Evolutionary conservation across 352 stramenopile species (phyloP), one percentile per base, ranked within the genome.

Genomic region (Phytophthora meadii): DNA sequence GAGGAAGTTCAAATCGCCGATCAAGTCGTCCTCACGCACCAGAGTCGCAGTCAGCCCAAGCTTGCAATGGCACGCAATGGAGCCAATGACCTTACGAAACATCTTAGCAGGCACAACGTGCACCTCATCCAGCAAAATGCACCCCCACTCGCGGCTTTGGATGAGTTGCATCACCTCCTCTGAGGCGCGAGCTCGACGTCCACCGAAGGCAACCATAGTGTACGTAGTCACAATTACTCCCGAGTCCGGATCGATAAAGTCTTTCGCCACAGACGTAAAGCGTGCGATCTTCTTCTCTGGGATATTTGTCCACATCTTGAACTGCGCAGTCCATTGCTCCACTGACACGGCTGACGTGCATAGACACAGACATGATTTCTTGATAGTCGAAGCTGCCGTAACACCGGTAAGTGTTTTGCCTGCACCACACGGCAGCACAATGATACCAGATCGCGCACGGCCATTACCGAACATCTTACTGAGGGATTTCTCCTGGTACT

Each of bases 391-490:
- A 6, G 96, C 95, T 0, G 97, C 98, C 0, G 97, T 99, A 32
- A 99, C 97, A 15, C 97, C 72, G 5, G 87, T 93, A 14, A 92
- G 78, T 28, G 85, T 93, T 58, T 92, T 93, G 19, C 84, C 84
- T 40, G 98, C 98, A 44, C 98, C 97, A 76, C 98, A 99, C 0
- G 98, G 98, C 37, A 99, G 81, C 39, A 99, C 98, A 70, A 99
- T 99, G 64, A 99, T 99, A 14, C 98, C 98, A n/a, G 96, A 99
- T 40, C 98, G 84, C 12, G 97, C 97, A 39, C 98, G 94, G 7
- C 98, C 97, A 76, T 99, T 99, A 19, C 98, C 98, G 82, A 99
- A 99, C 98, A 99, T 99, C 66, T 99, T 99, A 56, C 93, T 98
- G 15, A 99, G 86, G 19, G 91, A 98, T 60, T 98, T 98, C 68